Conservation (phyloP, 1,284 basidiomycete species). For the Apiotrichum veenhuisii region DNA sequence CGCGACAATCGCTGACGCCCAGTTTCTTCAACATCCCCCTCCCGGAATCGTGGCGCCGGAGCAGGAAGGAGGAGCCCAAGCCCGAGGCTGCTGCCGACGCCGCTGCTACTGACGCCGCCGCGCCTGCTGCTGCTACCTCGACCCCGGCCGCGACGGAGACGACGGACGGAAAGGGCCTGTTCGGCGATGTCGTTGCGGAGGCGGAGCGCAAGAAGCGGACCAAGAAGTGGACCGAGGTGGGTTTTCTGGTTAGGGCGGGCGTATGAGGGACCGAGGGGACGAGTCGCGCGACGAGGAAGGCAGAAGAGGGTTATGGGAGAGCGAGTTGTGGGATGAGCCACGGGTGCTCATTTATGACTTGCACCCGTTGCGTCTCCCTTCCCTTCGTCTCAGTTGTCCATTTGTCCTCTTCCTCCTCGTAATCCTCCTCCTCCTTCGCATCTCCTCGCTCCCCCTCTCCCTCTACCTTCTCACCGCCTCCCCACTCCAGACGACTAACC, state of each 20-base stretch:
- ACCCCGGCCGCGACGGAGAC: neutral
- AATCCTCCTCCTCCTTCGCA: neutral
- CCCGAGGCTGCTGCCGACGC: neutral
- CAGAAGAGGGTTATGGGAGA: too few species aligned
- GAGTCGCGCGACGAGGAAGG: too few species aligned
- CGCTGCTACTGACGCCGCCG: neutral
- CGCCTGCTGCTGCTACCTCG: neutral
- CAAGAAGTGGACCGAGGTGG: slow-evolving; percentile 29
- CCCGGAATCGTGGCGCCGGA: slow-evolving; percentile 14
- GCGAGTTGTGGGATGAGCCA: too few species aligned
- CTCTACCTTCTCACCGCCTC: neutral
- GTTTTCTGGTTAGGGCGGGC: too few species aligned
- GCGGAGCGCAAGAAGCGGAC: slow-evolving; percentile 18
- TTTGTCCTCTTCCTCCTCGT: too few species aligned
- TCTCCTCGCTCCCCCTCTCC: neutral
- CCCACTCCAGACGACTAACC: neutral
- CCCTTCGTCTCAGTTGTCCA: too few species aligned
- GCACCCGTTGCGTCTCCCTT: too few species aligned
- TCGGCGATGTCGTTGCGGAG: slow-evolving; percentile 10
- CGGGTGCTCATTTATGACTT: too few species aligned
- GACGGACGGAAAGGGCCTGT: slow-evolving; percentile 7
- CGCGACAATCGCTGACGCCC: neutral
- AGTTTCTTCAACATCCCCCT: slow-evolving; percentile 13
- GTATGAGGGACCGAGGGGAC: too few species aligned
- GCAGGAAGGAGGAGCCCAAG: slow-evolving; percentile 5